Conservation (phyloP, 768 basidiomycete genomes). For the Kwoniella newhampshirensis region DNA sequence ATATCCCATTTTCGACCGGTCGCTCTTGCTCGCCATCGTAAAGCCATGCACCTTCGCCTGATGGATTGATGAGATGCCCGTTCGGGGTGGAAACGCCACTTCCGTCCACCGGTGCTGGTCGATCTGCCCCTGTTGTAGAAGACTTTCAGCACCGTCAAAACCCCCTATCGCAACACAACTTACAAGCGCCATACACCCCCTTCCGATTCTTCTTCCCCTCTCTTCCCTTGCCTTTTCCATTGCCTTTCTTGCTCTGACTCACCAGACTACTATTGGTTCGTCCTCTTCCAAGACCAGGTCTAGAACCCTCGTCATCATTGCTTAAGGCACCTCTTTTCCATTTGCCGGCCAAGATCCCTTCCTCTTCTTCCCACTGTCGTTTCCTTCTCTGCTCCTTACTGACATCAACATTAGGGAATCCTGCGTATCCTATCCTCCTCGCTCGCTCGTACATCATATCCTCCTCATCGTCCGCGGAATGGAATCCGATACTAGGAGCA, state of each 20-base stretch:
- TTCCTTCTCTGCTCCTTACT: conserved; percentile 70
- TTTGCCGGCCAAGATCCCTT: conserved; percentile 73
- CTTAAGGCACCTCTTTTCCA: conserved; percentile 50
- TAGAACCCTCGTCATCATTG: conserved; percentile 60
- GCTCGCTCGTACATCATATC: conserved; percentile 76
- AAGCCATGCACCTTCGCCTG: conserved; percentile 34
- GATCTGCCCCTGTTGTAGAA: conserved; percentile 39
- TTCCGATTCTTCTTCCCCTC: conserved; percentile 17
- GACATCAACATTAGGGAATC: conserved; percentile 85
- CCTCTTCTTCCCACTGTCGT: conserved; percentile 78
- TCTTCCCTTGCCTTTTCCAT: conserved; percentile 63
- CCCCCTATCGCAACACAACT: conserved; percentile 11
- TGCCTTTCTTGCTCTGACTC: conserved; percentile 6
- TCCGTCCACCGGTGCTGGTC: conserved; percentile 22
- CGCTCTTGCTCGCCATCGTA: conserved; percentile 49
- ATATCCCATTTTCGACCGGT: conserved; percentile 3
- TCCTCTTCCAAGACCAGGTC: conserved; percentile 51
- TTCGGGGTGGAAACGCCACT: conserved; percentile 4
- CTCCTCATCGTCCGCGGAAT: conserved; percentile 62
- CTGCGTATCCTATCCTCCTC: conserved; percentile 78
- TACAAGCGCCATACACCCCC: conserved; percentile 48
- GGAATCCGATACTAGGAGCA: conserved; percentile 61
- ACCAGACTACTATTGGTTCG: conserved; percentile 19
- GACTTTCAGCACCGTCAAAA: conserved; percentile 10
- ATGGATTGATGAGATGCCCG: conserved; percentile 13